Evolutionary conservation across 2,329 filamentous ascomycete genomes (phyloP).

Genomic region (Cladophialophora carrionii): DNA sequence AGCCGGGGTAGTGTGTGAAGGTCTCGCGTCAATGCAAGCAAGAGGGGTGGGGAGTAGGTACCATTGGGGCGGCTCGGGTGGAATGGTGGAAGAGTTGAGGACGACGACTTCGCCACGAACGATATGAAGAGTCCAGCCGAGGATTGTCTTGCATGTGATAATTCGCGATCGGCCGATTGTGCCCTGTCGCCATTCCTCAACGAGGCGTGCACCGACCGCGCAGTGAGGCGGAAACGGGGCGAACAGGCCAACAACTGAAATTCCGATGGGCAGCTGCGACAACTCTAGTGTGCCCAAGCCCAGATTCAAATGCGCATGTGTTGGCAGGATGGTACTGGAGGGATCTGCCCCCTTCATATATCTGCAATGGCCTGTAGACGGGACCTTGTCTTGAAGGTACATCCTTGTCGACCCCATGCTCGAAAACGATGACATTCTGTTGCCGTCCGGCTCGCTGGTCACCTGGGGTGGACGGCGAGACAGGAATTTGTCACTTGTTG

Average conservation of each 20-base stretch:
- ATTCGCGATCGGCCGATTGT: conserved; percentile 20
- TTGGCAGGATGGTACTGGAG: conserved; percentile 31
- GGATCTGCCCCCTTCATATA: conserved; percentile 25
- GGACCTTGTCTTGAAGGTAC: conserved; percentile 17
- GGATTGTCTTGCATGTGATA: conserved; percentile 17
- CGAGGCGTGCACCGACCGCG: conserved; percentile 2
- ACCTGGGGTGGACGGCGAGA: conserved; percentile 15
- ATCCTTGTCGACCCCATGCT: conserved; percentile 25
- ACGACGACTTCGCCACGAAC: conserved; percentile 31
- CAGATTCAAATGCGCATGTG: conserved; percentile 32
- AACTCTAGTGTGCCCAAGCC: conserved; percentile 31
- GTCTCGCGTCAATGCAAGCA: background rate
- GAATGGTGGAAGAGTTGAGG: conserved; percentile 33
- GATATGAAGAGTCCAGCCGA: conserved; percentile 32
- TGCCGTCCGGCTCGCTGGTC: conserved; percentile 21
- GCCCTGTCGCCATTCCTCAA: conserved; percentile 27
- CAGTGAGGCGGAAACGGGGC: conserved; percentile 15
- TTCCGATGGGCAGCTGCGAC: conserved; percentile 11
- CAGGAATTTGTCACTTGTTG: conserved; percentile 27
- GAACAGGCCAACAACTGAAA: conserved; percentile 7
- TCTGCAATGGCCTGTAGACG: conserved; percentile 6
- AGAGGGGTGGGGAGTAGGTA: conserved; percentile 20
- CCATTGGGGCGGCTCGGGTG: conserved; percentile 23
- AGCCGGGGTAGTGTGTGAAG: background rate
- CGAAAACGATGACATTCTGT: conserved; percentile 18